Evolutionary conservation across 352 stramenopile genomes (phyloP), one percentile per base, ranked within the genome.

Genomic region (Pythium aquatile): DNA sequence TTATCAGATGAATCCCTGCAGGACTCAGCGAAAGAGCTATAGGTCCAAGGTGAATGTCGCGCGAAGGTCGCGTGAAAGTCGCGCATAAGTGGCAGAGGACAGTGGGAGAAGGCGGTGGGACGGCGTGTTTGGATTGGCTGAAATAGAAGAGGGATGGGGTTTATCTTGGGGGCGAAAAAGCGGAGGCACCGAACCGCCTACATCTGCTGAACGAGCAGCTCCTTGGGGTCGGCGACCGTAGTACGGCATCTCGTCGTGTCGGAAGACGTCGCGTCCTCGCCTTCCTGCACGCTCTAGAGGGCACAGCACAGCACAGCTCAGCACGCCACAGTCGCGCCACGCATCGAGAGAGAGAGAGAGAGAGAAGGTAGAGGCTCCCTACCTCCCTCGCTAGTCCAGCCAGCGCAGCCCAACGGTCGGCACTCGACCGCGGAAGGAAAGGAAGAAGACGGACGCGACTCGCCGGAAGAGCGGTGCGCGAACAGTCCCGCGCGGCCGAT

Each of bases 21-120:
- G 44, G 44, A 30, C 44, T 51, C 44, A 29, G 44, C 44, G 44
- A 28, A 51, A 8, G 44, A 51, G 30, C n/a, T 51, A 51, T 51
- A 51, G 6, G 44, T 3, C 44, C 44, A 51, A 24, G 20, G 6
- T 3, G 8, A 2, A 39, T 44, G 62, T 69, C 30, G 62, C 39
- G 17, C 44, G 63, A 64, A 57, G 55, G 63, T 69, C 30, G 49
- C 49, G 28, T 30, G 63, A 70, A 70, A 49, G 69, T 75, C 54
- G 69, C 58, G 28, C 69, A 68, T 75, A 70, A 75, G 69, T 64
- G 55, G 44, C 60, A 75, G 65, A 75, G 65, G 69, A 54, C 5
- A 55, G 61, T 58, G 57, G 49, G 60, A 59, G 49, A 61, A 46
- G 39, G 51, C 10, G 17, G 24, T 10, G 28, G 35, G 26, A 7